Evolutionary conservation across 805 yeast species (phyloP).

Genomic region (Cyberlindnera xylosilytica): DNA sequence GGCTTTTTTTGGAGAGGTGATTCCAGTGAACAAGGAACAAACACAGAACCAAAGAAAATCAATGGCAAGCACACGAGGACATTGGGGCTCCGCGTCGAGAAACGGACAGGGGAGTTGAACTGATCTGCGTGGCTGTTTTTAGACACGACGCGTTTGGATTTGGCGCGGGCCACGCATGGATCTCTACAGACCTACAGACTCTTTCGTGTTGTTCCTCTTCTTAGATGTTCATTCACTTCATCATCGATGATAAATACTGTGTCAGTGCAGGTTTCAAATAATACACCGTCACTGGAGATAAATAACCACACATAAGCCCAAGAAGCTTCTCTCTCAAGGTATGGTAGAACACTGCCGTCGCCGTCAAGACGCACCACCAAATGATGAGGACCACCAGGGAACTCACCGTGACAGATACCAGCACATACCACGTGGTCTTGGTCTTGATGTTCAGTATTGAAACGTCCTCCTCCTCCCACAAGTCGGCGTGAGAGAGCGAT

Average conservation of each 20-base stretch:
- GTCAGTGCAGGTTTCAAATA: not conserved
- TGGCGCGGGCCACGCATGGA: too few relatives aligned
- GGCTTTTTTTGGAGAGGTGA: not conserved
- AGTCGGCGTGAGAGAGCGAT: slow-evolving; percentile 1
- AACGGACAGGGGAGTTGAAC: too few relatives aligned
- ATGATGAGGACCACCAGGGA: slow-evolving; percentile 1
- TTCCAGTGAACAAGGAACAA: too few relatives aligned
- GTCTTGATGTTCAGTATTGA: not conserved
- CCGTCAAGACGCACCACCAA: slow-evolving; percentile 15
- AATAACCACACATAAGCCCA: slow-evolving; percentile 10
- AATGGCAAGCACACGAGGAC: too few relatives aligned
- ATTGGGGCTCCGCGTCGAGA: too few relatives aligned
- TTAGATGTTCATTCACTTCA: not conserved
- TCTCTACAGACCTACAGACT: too few relatives aligned
- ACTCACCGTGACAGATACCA: not conserved
- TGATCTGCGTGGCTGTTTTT: too few relatives aligned
- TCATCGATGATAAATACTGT: not conserved
- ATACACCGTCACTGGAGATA: slow-evolving; percentile 4
- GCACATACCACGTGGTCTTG: not conserved
- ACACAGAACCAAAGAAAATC: too few relatives aligned
- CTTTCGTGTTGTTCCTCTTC: too few relatives aligned
- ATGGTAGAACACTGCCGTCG: slow-evolving; percentile 18
- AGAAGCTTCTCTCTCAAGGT: slow-evolving; percentile 11
- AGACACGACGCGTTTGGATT: too few relatives aligned
- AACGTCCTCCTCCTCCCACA: slow-evolving; percentile 2